A percentile compares a stretch with the other conserved stretches of the same genome.
Evolutionary conservation across 2,329 filamentous ascomycete species (phyloP).

Genomic region (Fusarium avenaceum): DNA sequence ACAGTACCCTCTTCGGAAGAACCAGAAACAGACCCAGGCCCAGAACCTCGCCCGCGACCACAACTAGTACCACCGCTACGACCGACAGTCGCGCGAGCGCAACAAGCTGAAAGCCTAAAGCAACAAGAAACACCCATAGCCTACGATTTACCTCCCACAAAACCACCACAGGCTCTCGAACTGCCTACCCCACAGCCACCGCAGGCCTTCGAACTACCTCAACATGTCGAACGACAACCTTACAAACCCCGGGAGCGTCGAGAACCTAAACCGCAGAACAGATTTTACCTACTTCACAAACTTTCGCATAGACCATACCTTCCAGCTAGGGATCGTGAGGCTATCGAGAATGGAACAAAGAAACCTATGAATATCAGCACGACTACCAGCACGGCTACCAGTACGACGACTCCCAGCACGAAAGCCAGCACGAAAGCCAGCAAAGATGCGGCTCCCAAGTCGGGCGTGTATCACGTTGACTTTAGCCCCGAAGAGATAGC

Average conservation of each 20-base stretch:
- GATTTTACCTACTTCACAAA: conserved; percentile 22
- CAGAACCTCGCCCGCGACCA: background rate
- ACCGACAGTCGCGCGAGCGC: background rate
- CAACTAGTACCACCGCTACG: background rate
- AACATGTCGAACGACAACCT: conserved; percentile 10
- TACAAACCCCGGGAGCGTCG: conserved; percentile 33
- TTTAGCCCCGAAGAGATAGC: conserved; percentile 58
- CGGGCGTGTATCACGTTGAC: conserved; percentile 60
- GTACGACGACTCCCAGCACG: too few relatives aligned
- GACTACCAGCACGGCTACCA: too few relatives aligned
- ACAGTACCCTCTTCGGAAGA: conserved; percentile 3
- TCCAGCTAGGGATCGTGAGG: conserved; percentile 46
- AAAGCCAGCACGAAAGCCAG: background rate
- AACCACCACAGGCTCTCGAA: background rate
- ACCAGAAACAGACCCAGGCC: conserved; percentile 6
- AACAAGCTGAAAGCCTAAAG: background rate
- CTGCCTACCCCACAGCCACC: background rate
- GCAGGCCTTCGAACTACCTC: background rate
- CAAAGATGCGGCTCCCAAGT: conserved; percentile 17
- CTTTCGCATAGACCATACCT: conserved; percentile 47
- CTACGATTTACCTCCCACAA: background rate
- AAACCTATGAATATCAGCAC: conserved; percentile 8
- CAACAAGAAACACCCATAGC: background rate
- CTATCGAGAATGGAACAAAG: conserved; percentile 46
- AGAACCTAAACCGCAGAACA: conserved; percentile 27